A percentile compares a stretch with the other conserved stretches of the same genome.
phyloP scores from a whole-genome alignment of 148 eudicot genomes.

The Bassia scoparia region DNA sequence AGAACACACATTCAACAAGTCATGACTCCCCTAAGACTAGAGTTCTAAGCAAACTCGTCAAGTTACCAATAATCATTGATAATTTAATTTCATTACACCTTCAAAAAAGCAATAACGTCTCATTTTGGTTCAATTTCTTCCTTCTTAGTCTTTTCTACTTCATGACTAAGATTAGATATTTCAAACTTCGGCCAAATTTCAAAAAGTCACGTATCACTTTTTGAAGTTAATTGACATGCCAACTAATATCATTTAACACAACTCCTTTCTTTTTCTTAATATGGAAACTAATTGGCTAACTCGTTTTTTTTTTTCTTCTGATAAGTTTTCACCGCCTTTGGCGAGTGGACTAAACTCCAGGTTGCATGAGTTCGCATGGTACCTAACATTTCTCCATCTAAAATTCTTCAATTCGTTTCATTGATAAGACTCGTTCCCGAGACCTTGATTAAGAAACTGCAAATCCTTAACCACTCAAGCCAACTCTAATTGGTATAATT shows the following conservation, averaged over 20 bases:
- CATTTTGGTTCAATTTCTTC: not conserved
- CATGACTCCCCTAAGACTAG: not conserved
- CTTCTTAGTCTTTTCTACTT: not conserved
- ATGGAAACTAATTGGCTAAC: constrained; percentile 9
- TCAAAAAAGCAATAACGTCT: not conserved
- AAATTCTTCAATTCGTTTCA: too few relatives aligned
- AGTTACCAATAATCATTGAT: not conserved
- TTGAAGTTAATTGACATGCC: constrained; percentile 1
- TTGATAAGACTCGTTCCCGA: too few relatives aligned
- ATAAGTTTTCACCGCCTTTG: too few relatives aligned
- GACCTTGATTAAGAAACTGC: too few relatives aligned
- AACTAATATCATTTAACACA: constrained; percentile 6
- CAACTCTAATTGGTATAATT: too few relatives aligned
- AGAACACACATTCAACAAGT: constrained; percentile 19
- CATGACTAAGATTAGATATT: not conserved
- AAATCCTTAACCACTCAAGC: too few relatives aligned
- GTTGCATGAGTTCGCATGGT: too few relatives aligned
- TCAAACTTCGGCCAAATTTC: constrained; percentile 13
- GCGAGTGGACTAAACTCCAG: too few relatives aligned
- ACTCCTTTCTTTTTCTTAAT: constrained; percentile 18
- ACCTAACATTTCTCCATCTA: too few relatives aligned
- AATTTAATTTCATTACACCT: not conserved
- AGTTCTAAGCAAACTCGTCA: constrained; percentile 16
- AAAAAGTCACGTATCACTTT: constrained; percentile 24
- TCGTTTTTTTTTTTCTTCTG: too few relatives aligned